These are phyloP conservation scores for Cryphonectria carpinicola DNA, from an alignment of 2,329 filamentous ascomycete genomes.

Conservation along the genomic window DNA sequence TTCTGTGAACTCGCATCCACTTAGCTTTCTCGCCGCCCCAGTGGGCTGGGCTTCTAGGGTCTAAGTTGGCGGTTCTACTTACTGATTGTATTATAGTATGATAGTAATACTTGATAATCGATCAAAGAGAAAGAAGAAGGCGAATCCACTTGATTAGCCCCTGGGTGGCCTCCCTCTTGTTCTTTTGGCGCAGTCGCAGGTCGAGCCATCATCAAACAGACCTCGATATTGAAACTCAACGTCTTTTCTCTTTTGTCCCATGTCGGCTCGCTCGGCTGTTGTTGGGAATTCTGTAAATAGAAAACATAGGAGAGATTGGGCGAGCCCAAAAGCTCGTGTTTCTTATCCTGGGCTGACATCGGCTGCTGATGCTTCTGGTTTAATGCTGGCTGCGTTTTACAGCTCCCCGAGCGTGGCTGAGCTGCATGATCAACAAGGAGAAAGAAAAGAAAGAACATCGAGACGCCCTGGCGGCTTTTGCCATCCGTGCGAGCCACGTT, in stretches of 20 bases:
- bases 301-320: neutral
- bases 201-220: neutral
- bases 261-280: neutral
- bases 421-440: conserved; percentile 12
- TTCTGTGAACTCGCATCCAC: too few relatives aligned
- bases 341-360: neutral
- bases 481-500: conserved; percentile 3
- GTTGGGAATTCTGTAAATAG: neutral
- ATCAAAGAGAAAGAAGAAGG: neutral
- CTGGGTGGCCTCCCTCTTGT: neutral
- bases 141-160: neutral
- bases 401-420: conserved; percentile 5
- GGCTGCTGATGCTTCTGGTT: neutral
- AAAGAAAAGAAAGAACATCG: neutral
- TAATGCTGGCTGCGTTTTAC: neutral
- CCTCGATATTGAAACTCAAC: neutral
- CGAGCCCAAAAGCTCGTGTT: neutral
- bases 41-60: neutral
- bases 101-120: neutral
- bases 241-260: neutral
- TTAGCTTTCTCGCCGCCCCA: neutral
- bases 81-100: neutral
- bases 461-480: neutral
- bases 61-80: neutral
- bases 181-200: neutral